A percentile compares a stretch with the other conserved stretches of the same genome.
Conservation (phyloP, 2,329 filamentous ascomycete species). For the Teratosphaeria pseudoeucalypti region DNA sequence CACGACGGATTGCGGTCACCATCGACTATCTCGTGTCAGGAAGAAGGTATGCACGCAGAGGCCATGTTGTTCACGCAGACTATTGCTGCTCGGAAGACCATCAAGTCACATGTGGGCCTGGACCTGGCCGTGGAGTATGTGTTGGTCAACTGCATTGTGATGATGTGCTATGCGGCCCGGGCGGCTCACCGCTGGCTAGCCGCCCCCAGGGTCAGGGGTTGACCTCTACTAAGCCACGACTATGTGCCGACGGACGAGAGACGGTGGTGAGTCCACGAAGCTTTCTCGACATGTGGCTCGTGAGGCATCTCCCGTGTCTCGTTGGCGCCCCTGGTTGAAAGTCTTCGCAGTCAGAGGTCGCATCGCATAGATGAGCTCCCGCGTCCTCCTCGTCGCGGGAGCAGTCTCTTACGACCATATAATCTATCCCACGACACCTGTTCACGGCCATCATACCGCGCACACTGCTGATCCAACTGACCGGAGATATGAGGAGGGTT, state of each 20-base stretch:
- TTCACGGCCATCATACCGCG: neutral
- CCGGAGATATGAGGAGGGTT: conserved; percentile 6
- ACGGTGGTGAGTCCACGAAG: neutral
- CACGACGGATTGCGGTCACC: neutral
- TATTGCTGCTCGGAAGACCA: neutral
- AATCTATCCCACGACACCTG: conserved; percentile 17
- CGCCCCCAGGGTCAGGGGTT: neutral
- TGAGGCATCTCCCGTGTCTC: neutral
- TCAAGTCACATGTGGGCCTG: neutral
- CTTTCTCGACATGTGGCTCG: neutral
- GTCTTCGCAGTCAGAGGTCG: neutral
- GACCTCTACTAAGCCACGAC: neutral
- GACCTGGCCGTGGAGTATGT: too few relatives aligned
- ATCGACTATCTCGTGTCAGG: neutral
- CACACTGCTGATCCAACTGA: conserved; percentile 2
- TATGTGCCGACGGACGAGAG: neutral
- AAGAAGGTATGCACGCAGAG: neutral
- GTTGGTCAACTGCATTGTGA: neutral
- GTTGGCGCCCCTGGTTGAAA: neutral
- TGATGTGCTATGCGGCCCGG: neutral
- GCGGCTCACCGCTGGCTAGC: neutral
- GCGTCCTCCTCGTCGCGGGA: conserved; percentile 22
- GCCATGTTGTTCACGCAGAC: neutral
- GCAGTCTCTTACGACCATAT: conserved; percentile 25
- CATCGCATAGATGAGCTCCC: conserved; percentile 12